Conservation (phyloP, 2,329 filamentous ascomycete genomes). For the Cordyceps fumosorosea region DNA sequence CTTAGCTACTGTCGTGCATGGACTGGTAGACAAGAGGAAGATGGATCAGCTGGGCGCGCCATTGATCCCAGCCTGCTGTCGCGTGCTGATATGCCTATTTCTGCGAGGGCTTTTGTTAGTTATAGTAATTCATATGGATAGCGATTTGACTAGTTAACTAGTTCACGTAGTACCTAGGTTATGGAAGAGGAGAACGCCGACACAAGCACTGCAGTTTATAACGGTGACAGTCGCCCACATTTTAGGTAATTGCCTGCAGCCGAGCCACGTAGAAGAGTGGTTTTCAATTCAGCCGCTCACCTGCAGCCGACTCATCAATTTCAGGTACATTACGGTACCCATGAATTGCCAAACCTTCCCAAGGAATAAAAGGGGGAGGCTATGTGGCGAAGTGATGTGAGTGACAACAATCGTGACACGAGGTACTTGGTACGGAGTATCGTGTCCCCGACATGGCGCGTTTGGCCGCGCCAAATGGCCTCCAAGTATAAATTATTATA, state of each 20-base stretch:
- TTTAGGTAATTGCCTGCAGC: background rate
- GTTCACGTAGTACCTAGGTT: background rate
- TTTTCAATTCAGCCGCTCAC: background rate
- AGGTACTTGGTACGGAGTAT: background rate
- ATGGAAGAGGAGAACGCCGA: background rate
- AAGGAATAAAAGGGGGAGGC: background rate
- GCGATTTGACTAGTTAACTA: too few species aligned
- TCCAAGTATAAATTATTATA: background rate
- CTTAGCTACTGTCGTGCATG: background rate
- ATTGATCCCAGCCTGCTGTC: background rate
- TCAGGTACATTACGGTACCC: background rate
- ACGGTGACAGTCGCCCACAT: background rate
- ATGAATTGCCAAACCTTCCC: background rate
- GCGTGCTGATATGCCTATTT: conserved; percentile 9
- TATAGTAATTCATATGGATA: too few species aligned
- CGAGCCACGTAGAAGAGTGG: background rate
- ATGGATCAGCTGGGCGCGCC: background rate
- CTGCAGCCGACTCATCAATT: background rate
- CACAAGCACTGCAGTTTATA: too few species aligned
- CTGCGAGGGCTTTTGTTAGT: background rate
- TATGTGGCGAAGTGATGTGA: background rate
- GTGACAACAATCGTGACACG: too few species aligned
- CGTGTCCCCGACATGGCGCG: background rate
- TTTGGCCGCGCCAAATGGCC: too few species aligned
- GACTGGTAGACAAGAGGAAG: background rate